Conservation (phyloP, 257 asterid species). For the Pogostemon cablin region DNA sequence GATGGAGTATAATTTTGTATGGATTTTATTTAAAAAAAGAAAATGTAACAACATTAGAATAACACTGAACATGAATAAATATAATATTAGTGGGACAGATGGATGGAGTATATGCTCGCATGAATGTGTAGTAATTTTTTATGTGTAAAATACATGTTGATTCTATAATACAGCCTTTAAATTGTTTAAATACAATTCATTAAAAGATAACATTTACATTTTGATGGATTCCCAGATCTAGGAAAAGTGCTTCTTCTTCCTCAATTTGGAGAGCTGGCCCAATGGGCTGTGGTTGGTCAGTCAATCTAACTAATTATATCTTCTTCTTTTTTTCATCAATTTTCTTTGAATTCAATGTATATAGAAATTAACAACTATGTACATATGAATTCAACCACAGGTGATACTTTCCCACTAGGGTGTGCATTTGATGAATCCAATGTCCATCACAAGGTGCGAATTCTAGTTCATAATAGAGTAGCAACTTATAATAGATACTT, state of each 20-base stretch:
- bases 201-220: no score
- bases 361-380: not conserved
- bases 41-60: no score
- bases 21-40: no score
- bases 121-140: no score
- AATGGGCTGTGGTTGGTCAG: constrained; percentile 64
- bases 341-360: not conserved
- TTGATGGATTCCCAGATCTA: constrained; percentile 40
- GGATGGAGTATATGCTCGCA: no score
- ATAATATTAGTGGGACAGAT: no score
- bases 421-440: constrained; percentile 54
- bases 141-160: no score
- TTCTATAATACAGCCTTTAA: no score
- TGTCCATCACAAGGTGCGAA: constrained; percentile 48
- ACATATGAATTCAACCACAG: constrained; percentile 7
- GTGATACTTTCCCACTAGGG: constrained; percentile 58
- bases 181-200: no score
- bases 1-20: no score
- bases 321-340: not conserved
- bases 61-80: no score
- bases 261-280: constrained; percentile 47
- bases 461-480: not conserved
- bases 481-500: no score
- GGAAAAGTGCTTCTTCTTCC: constrained; percentile 64
- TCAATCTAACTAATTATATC: not conserved